Evolutionary conservation across 2,329 filamentous ascomycete species (phyloP).

Genomic region (Pseudogymnoascus sp.): DNA sequence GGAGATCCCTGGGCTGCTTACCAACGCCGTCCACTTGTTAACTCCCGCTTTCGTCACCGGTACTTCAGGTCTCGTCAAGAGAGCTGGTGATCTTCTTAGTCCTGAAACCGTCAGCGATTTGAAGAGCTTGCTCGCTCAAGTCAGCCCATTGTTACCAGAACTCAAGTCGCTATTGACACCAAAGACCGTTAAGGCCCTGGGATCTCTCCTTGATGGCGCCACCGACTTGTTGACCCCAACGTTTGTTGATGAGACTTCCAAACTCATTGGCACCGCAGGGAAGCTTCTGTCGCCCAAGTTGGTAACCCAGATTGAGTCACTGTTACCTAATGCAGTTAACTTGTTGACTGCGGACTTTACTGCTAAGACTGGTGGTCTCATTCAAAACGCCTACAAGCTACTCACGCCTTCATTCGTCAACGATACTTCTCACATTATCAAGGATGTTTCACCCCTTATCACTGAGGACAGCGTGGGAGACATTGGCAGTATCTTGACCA

Average conservation of each 20-base stretch:
- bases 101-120: neutral
- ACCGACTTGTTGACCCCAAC: slow-evolving; percentile 29
- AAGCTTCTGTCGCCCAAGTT: neutral
- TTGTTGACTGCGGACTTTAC: neutral
- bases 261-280: neutral
- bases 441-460: neutral
- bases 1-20: slow-evolving; percentile 30
- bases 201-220: slow-evolving; percentile 32
- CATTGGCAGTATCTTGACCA: neutral
- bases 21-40: slow-evolving; percentile 32
- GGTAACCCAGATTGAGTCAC: neutral
- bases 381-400: slow-evolving; percentile 14
- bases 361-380: neutral
- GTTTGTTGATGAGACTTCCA: slow-evolving; percentile 1
- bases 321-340: neutral
- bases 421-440: neutral
- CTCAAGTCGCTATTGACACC: neutral
- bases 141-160: neutral
- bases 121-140: neutral
- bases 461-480: neutral
- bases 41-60: slow-evolving; percentile 19
- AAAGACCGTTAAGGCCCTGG: slow-evolving; percentile 26
- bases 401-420: slow-evolving; percentile 15
- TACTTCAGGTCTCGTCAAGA: neutral
- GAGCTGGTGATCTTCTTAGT: neutral